These are phyloP conservation scores for Apiospora rasikravindrae DNA, from an alignment of 2,329 filamentous ascomycete genomes.

Conservation along the genomic window DNA sequence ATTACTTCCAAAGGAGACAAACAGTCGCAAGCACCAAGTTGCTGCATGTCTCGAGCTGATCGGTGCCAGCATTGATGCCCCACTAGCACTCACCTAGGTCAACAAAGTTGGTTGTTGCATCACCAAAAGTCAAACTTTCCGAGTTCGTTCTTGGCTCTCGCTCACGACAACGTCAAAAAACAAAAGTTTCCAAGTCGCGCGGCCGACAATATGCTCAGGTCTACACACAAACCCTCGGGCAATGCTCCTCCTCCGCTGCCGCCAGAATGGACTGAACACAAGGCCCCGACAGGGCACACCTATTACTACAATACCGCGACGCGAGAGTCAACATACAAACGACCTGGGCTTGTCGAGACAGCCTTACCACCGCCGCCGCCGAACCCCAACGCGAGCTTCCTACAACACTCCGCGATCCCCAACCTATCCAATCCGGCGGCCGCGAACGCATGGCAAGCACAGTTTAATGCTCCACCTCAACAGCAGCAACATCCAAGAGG, in stretches of 20 bases:
- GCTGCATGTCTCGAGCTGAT: not conserved
- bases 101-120: constrained; percentile 14
- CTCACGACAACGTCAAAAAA: not conserved
- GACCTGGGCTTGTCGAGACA: constrained; percentile 56
- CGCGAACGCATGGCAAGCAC: constrained; percentile 66
- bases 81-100: constrained; percentile 9
- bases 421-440: constrained; percentile 59
- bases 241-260: constrained; percentile 64
- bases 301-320: constrained; percentile 88
- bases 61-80: not conserved
- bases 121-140: constrained; percentile 8
- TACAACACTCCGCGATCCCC: constrained; percentile 48
- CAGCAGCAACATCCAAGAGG: constrained; percentile 39
- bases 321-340: constrained; percentile 85
- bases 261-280: constrained; percentile 91
- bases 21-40: not conserved
- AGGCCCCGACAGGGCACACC: constrained; percentile 81
- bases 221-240: constrained; percentile 70
- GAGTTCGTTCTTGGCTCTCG: not conserved
- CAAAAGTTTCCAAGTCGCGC: not conserved
- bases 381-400: constrained; percentile 44
- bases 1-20: not conserved
- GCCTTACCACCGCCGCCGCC: constrained; percentile 23
- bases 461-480: constrained; percentile 50
- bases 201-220: constrained; percentile 67